A percentile compares a stretch with the other conserved stretches of the same genome.
Conservation (phyloP, 2,329 filamentous ascomycete species). For the Fusarium incarnatum region DNA sequence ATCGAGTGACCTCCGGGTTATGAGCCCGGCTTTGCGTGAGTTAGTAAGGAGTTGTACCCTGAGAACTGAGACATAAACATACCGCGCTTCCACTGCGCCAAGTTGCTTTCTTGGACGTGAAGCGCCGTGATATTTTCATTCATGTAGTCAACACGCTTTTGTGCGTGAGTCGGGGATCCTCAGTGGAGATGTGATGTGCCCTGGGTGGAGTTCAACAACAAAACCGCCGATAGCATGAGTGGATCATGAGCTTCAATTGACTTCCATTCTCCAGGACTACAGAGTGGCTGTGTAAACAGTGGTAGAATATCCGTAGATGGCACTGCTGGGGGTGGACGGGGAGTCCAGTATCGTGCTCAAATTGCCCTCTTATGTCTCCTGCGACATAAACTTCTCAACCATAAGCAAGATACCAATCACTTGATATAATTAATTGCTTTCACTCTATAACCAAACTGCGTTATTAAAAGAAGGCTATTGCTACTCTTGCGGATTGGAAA, state of each 20-base stretch:
- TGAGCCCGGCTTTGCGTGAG: constrained; percentile 21
- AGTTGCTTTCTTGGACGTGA: constrained; percentile 20
- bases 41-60: neutral
- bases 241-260: neutral
- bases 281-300: neutral
- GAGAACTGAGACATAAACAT: neutral
- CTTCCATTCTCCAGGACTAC: neutral
- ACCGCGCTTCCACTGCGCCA: constrained; percentile 31
- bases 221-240: neutral
- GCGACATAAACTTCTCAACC: neutral
- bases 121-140: neutral
- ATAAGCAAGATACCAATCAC: neutral
- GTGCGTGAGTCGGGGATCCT: constrained; percentile 5
- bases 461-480: neutral
- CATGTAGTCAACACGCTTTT: neutral
- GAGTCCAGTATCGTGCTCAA: neutral
- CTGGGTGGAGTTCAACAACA: constrained; percentile 7
- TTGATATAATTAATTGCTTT: neutral
- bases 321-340: neutral
- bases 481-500: neutral
- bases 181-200: constrained; percentile 17
- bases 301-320: neutral
- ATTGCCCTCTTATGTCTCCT: neutral
- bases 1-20: constrained; percentile 29
- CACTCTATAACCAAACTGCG: neutral